phyloP scores from a whole-genome alignment of 345 rosid genomes.

The Lepidium sativum region DNA sequence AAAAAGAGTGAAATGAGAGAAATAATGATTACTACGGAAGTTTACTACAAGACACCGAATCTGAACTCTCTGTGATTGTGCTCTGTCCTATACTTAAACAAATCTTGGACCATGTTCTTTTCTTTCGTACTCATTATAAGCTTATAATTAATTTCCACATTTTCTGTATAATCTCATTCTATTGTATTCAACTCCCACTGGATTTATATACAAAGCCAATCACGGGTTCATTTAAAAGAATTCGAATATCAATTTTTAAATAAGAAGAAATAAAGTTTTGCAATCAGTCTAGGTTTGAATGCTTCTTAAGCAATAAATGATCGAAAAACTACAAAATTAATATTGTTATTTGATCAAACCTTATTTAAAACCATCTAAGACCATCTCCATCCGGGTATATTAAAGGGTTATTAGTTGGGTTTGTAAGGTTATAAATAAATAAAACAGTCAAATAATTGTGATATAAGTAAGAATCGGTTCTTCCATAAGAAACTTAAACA shows the following conservation, averaged over 20 bases:
- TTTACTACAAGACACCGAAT: slow-evolving; percentile 22
- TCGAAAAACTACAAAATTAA: not conserved
- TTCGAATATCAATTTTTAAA: not conserved
- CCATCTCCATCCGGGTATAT: too few relatives aligned
- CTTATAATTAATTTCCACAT: too few relatives aligned
- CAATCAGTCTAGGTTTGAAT: not conserved
- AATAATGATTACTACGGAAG: slow-evolving; percentile 8
- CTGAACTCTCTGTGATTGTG: slow-evolving; percentile 28
- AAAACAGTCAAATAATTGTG: too few relatives aligned
- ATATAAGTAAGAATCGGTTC: too few relatives aligned
- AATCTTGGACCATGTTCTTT: slow-evolving; percentile 20
- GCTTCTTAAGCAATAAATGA: not conserved
- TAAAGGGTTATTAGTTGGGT: too few relatives aligned
- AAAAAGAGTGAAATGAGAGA: slow-evolving; percentile 1
- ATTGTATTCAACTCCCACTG: not conserved
- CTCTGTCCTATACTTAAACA: slow-evolving; percentile 17
- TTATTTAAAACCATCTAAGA: not conserved
- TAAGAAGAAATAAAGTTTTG: not conserved
- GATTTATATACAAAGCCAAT: slow-evolving; percentile 4
- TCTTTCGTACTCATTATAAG: not conserved
- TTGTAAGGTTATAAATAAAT: too few relatives aligned
- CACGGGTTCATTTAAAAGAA: not conserved
- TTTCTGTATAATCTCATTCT: not conserved
- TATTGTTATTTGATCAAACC: too few relatives aligned
- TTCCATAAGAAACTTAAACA: too few relatives aligned